Base-by-base conservation (phyloP, 495 filamentous ascomycete species). In the Penicillium coffeae region DNA sequence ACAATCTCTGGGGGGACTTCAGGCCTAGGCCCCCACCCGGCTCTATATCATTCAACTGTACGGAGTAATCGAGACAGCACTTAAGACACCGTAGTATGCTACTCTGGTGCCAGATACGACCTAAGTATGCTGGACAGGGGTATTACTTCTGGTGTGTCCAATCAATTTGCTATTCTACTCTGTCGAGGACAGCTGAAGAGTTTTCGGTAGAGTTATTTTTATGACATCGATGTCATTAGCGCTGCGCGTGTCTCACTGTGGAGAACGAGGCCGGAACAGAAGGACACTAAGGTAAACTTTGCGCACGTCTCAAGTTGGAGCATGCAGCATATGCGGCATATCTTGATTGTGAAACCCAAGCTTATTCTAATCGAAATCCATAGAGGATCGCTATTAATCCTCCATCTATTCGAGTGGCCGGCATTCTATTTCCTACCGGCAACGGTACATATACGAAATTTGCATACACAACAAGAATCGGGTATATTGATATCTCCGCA, bases 151-250 rank as follows among this genome's bases (percentile, higher is more conserved):
- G 38, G 52, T 42, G 20, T 50, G 38, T 44, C 40, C 45, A 15
- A 50, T 34, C 45, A 44, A 39, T 47, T 38, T 35, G 20, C 27
- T 41, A 30, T 2, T 42, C 14, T 21, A 33, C 15, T 18, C 18
- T 40, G 22, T 19, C 27, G 8, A 27, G n/a, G n/a, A n/a, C n/a
- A n/a, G 41, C 42, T 36, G 36, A 47, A 3, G 36, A 21, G 42
- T 30, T 30, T 30, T 30, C 25, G 25, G n/a, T n/a, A n/a, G n/a
- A 47, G 52, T 56, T 59, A 59, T 59, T 59, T 59, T 59, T 59
- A 50, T 37, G 33, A 20, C 16, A 16, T 33, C 19, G 42, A 34
- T 33, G 25, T 18, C 13, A 47, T 53, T 56, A 59, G 52, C 47
- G 55, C 51, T 46, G 41, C 20, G 19, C 48, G 53, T 59, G 53